Conservation (phyloP, 371 early-diverging fungal species). For the Polyrhizophydium stewartii region DNA sequence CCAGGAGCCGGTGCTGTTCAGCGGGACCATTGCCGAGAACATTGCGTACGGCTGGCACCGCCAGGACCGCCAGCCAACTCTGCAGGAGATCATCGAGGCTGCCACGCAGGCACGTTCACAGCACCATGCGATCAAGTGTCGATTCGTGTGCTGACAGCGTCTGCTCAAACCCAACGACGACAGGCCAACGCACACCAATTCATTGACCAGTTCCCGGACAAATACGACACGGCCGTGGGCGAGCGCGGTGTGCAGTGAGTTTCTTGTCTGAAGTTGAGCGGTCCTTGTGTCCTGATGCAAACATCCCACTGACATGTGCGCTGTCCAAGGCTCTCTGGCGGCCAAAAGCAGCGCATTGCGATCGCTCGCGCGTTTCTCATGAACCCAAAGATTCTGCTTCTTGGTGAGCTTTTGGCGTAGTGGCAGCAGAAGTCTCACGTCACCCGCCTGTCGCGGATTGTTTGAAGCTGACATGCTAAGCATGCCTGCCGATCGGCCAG, state of each 20-base stretch:
- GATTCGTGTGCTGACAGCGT: no score
- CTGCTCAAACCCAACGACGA: no score
- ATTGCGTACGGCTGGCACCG: slow-evolving; percentile 55
- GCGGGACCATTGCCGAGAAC: slow-evolving; percentile 74
- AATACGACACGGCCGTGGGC: slow-evolving; percentile 67
- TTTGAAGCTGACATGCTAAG: no score
- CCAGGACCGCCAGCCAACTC: slow-evolving; percentile 31
- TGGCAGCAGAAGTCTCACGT: no score
- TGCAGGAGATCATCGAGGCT: slow-evolving; percentile 56
- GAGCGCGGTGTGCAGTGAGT: slow-evolving; percentile 19
- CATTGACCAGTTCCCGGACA: slow-evolving; percentile 62
- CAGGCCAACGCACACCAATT: slow-evolving; percentile 75
- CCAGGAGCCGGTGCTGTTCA: slow-evolving; percentile 85
- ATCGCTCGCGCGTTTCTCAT: slow-evolving; percentile 41
- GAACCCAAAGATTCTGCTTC: background rate
- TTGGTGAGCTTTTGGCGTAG: background rate
- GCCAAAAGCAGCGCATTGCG: slow-evolving; percentile 28
- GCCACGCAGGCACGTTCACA: slow-evolving; percentile 44
- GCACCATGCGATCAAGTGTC: no score
- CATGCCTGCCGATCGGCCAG: no score
- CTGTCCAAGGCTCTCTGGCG: slow-evolving; percentile 69
- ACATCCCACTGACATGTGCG: background rate
- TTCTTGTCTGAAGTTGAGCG: slow-evolving; percentile 1
- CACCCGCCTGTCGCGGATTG: no score
- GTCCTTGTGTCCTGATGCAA: background rate